These are phyloP conservation scores for Zygotorulaspora florentina DNA, from an alignment of 805 yeast genomes.

Conservation along the genomic window DNA sequence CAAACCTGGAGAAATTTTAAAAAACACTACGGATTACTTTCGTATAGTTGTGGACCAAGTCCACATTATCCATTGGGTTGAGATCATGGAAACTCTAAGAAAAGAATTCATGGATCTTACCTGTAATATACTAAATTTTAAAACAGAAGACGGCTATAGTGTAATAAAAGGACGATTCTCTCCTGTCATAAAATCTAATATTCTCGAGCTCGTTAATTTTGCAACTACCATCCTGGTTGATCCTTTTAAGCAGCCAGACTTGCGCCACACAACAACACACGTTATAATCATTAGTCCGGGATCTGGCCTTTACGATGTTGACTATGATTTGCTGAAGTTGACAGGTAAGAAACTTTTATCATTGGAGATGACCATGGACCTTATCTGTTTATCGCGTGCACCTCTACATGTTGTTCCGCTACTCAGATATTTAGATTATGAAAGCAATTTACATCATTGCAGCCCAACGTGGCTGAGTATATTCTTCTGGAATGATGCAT, in stretches of 20 bases:
- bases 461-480: conserved; percentile 96
- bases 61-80: conserved; percentile 81
- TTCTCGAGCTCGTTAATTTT: conserved; percentile 80
- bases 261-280: conserved; percentile 88
- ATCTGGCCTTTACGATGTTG: conserved; percentile 89
- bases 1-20: conserved; percentile 67
- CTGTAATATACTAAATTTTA: conserved; percentile 57
- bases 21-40: conserved; percentile 71
- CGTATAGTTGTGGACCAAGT: conserved; percentile 95
- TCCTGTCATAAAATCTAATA: conserved; percentile 86
- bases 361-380: conserved; percentile 82
- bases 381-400: conserved; percentile 82
- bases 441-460: conserved; percentile 56
- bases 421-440: conserved; percentile 61
- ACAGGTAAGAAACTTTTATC: conserved; percentile 73
- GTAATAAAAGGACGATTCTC: conserved; percentile 58
- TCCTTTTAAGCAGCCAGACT: conserved; percentile 77
- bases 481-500: conserved; percentile 73
- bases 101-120: conserved; percentile 81
- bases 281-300: conserved; percentile 87
- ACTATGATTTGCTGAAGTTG: conserved; percentile 65
- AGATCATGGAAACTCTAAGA: conserved; percentile 82
- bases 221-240: conserved; percentile 74
- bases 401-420: conserved; percentile 92
- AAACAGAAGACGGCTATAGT: conserved; percentile 33